Base-by-base conservation (phyloP, 257 asterid genomes). In the Plectranthus barbatus region DNA sequence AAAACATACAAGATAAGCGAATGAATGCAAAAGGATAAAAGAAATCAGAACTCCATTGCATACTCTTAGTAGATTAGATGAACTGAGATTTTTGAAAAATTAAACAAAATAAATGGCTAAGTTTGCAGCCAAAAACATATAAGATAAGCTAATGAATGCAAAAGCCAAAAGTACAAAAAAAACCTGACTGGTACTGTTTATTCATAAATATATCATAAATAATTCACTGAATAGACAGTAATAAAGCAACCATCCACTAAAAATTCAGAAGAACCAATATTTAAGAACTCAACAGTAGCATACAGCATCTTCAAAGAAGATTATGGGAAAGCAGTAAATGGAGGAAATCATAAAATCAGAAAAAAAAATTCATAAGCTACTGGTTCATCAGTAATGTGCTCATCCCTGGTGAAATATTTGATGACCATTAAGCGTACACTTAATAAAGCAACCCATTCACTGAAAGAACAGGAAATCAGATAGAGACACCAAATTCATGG, bases 371-470 rank as follows among this genome's bases (percentile, higher is more conserved):
- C 44, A 29, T 9, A n/a, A 46, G 59, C 40, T 56, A 56, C 31
- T 45, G 18, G n/a, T 21, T 34, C 21, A 56, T 21, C 15, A 37
- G 24, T 18, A 58, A 18, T 6, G 17, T 10, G 26, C n/a, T 68
- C 23, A 45, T 21, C 36, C 23, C 8, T n/a, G 34, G 57, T 10
- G 44, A 47, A 33, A 13, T 50, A 56, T 67, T 50, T 56, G 60
- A 56, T 56, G 72, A n/a, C 2, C 14, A 57, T 26, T 58, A 8
- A 15, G 6, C 34, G 6, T 53, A 24, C n/a, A 56, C 9, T n/a
- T 11, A 37, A 14, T 58, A 23, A 57, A n/a, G n/a, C n/a, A n/a
- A 66, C 65, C 56, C 56, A 64, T 56, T 19, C 44, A 67, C 23
- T 11, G 66, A 67, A 46, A 47, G 36, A 48, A 67, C 72, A 33